phyloP scores from a whole-genome alignment of 257 asterid species.

The Solanum piurae region DNA sequence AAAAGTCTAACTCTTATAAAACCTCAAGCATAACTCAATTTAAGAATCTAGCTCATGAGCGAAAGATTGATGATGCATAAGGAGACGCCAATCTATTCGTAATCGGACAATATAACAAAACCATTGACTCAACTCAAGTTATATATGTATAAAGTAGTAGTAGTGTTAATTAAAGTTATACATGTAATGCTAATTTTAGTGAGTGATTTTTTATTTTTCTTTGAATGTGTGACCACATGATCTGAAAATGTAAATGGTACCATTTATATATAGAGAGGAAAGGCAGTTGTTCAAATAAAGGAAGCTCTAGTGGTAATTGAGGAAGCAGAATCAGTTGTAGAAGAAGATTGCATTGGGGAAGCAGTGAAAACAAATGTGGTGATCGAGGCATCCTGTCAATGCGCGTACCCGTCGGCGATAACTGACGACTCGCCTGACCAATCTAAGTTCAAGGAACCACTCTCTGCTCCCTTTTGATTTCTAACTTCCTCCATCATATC shows the following conservation, averaged over 20 bases:
- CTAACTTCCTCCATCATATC: neutral
- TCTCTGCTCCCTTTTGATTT: conserved; percentile 60
- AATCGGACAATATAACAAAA: neutral
- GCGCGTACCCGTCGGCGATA: conserved; percentile 17
- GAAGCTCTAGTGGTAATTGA: conserved; percentile 12
- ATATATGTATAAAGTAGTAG: neutral
- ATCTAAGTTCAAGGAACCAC: conserved; percentile 41
- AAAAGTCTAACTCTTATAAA: neutral
- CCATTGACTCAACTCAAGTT: neutral
- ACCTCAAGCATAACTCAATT: neutral
- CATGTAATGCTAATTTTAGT: neutral
- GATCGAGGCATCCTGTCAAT: conserved; percentile 35
- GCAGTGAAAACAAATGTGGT: neutral
- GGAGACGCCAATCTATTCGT: neutral
- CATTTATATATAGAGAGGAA: neutral
- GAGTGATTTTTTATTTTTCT: neutral
- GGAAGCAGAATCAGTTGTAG: conserved; percentile 6
- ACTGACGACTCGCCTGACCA: conserved; percentile 32
- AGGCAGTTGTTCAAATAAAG: conserved; percentile 12
- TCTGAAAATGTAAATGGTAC: neutral
- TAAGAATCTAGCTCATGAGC: neutral
- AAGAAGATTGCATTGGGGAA: neutral
- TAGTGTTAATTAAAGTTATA: neutral
- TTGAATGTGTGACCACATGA: neutral
- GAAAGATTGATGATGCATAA: neutral